Conservation (phyloP, 2,329 filamentous ascomycete genomes). For the Lizonia empirigonia region DNA sequence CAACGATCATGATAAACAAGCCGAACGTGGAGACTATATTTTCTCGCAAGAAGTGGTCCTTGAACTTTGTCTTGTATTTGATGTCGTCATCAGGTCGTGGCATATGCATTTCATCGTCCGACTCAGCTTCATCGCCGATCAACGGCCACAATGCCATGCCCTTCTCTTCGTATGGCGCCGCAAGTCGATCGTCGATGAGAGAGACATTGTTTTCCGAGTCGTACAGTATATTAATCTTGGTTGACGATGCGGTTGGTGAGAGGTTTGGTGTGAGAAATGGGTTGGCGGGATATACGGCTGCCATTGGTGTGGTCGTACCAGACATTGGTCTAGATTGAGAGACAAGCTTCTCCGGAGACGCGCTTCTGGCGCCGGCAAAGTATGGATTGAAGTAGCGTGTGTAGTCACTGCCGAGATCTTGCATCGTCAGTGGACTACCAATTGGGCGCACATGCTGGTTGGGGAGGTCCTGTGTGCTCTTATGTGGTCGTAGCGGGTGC, state of each 20-base stretch:
- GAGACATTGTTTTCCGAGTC: constrained; percentile 44
- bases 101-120: constrained; percentile 61
- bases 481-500: constrained; percentile 21
- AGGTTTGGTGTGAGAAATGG: constrained; percentile 39
- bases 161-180: constrained; percentile 51
- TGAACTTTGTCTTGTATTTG: constrained; percentile 49
- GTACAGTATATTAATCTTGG: constrained; percentile 28
- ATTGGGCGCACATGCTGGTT: constrained; percentile 15
- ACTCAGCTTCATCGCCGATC: constrained; percentile 57
- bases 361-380: constrained; percentile 32
- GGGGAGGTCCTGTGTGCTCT: constrained; percentile 27
- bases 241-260: constrained; percentile 39
- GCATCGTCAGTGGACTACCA: constrained; percentile 32
- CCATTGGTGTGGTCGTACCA: constrained; percentile 24
- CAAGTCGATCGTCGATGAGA: constrained; percentile 56
- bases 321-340: constrained; percentile 12
- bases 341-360: constrained; percentile 22
- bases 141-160: constrained; percentile 53
- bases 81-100: constrained; percentile 58
- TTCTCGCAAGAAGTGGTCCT: constrained; percentile 54
- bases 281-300: constrained; percentile 20
- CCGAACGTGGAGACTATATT: constrained; percentile 53
- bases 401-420: constrained; percentile 43
- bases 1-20: constrained; percentile 53
- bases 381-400: constrained; percentile 47